Conservation (phyloP, 75 land plant species). For the Pinus taeda region DNA sequence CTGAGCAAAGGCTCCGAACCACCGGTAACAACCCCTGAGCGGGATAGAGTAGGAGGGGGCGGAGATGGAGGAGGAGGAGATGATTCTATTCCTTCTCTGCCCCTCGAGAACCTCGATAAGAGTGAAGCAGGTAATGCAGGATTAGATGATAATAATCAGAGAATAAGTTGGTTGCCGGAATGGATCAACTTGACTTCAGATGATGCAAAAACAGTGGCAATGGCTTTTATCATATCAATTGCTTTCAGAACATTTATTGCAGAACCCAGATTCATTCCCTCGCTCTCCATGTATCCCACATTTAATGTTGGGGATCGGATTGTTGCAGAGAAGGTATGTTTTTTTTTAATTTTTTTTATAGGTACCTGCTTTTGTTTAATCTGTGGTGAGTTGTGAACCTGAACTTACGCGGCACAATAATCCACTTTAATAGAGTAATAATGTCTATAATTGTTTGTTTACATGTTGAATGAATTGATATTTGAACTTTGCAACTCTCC, state of each 20-base stretch:
- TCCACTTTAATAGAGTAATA: too few relatives aligned
- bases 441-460: too few relatives aligned
- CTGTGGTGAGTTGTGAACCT: too few relatives aligned
- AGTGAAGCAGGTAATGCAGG: slow-evolving; percentile 16
- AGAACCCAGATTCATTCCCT: slow-evolving; percentile 90
- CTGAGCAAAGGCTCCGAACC: slow-evolving; percentile 2
- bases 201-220: slow-evolving; percentile 76
- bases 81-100: slow-evolving; percentile 6
- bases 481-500: too few relatives aligned
- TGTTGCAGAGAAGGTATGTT: slow-evolving; percentile 83
- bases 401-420: too few relatives aligned
- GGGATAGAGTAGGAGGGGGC: background rate
- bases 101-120: slow-evolving; percentile 13
- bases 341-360: background rate
- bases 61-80: slow-evolving; percentile 23
- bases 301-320: slow-evolving; percentile 87
- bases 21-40: slow-evolving; percentile 12
- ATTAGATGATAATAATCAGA: slow-evolving; percentile 10
- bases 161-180: slow-evolving; percentile 38
- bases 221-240: slow-evolving; percentile 63
- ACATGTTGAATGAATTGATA: too few relatives aligned
- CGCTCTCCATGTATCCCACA: slow-evolving; percentile 92
- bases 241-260: slow-evolving; percentile 77
- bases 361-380: background rate
- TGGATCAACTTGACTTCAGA: slow-evolving; percentile 61